phyloP scores from a whole-genome alignment of 2,329 filamentous ascomycete species.

The Nannizzia gypsea region DNA sequence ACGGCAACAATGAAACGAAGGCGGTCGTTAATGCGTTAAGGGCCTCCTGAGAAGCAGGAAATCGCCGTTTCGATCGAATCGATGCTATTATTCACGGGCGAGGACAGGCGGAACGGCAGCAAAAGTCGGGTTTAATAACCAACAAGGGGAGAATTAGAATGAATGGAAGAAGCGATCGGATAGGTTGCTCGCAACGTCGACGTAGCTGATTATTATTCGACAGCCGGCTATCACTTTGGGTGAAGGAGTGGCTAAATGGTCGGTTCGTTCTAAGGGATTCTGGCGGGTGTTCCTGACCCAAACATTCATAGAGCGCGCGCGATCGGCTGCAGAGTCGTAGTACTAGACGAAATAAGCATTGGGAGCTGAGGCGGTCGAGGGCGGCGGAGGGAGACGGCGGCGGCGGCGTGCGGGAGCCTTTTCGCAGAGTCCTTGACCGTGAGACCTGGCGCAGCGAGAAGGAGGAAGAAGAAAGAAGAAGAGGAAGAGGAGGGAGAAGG shows the following conservation, averaged over 20 bases:
- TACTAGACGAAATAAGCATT: slow-evolving; percentile 2
- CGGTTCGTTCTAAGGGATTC: background rate
- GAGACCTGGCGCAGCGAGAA: background rate
- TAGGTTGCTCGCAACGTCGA: background rate
- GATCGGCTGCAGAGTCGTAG: background rate
- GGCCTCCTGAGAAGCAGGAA: background rate
- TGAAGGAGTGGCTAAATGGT: background rate
- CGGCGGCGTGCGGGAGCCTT: background rate
- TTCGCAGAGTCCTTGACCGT: background rate
- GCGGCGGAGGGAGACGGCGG: background rate
- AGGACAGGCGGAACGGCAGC: background rate
- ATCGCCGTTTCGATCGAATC: background rate
- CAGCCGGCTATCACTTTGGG: background rate
- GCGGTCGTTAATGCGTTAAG: background rate
- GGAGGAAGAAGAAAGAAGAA: too few relatives aligned
- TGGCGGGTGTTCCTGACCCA: background rate
- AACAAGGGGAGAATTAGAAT: background rate
- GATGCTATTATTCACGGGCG: background rate
- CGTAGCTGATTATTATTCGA: background rate
- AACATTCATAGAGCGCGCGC: slow-evolving; percentile 2
- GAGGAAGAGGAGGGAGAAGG: too few relatives aligned
- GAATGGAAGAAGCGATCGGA: background rate
- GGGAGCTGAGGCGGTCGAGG: background rate
- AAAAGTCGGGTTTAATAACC: background rate
- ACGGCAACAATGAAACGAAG: background rate